Percentiles rank a stretch among this genome's conserved stretches.
These are phyloP conservation scores for Lepidopterella palustris DNA, from an alignment of 495 filamentous ascomycete genomes.

Conservation along the genomic window DNA sequence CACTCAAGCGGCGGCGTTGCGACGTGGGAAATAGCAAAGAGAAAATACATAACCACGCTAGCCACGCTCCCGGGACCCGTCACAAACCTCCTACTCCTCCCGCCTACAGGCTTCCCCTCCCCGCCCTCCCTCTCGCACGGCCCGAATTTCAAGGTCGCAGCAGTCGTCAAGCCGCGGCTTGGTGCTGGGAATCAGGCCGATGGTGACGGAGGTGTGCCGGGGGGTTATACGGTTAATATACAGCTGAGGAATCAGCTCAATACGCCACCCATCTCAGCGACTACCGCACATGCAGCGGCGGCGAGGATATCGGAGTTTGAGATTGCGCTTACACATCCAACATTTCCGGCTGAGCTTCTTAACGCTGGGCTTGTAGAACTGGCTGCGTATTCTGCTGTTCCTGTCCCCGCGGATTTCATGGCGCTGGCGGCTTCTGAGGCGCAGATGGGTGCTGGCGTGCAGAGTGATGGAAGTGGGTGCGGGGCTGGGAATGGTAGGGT, in stretches of 20 bases:
- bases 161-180: conserved; percentile 65
- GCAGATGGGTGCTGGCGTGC: background rate
- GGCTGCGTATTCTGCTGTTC: conserved; percentile 29
- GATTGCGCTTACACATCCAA: conserved; percentile 46
- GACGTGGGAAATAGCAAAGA: conserved; percentile 68
- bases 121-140: conserved; percentile 23
- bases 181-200: conserved; percentile 39
- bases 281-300: conserved; percentile 4
- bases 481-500: background rate
- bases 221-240: conserved; percentile 33
- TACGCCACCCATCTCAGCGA: conserved; percentile 9
- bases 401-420: conserved; percentile 31
- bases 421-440: conserved; percentile 16
- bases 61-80: conserved; percentile 68
- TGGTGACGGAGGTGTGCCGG: conserved; percentile 57
- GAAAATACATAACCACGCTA: conserved; percentile 53
- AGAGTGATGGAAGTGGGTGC: background rate
- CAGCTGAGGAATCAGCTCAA: background rate
- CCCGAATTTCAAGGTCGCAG: conserved; percentile 46
- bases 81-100: conserved; percentile 67
- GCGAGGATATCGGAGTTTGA: conserved; percentile 36
- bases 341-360: conserved; percentile 47
- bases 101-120: conserved; percentile 52
- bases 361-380: conserved; percentile 53
- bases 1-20: conserved; percentile 73